These are phyloP conservation scores for Aureobasidium sp. DNA, from an alignment of 2,329 filamentous ascomycete species.

Conservation along the genomic window DNA sequence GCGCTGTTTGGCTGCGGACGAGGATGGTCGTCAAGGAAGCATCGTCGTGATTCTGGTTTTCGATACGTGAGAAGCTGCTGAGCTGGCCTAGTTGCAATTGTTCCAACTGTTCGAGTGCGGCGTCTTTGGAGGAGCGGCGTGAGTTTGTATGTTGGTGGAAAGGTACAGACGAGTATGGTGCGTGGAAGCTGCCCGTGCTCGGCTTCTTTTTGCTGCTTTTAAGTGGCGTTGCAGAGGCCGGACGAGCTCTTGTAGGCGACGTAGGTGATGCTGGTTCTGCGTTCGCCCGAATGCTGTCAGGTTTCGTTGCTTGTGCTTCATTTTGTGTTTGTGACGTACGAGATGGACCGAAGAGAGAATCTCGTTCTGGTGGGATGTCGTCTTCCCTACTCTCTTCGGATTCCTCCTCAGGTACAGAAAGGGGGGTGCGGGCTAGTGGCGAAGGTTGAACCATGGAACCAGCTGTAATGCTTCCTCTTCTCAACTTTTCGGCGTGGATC, in stretches of 20 bases:
- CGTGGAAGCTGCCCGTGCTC: slow-evolving; percentile 4
- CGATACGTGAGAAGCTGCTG: slow-evolving; percentile 21
- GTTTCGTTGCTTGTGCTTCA: neutral
- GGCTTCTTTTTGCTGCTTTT: slow-evolving; percentile 6
- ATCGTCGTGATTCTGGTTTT: slow-evolving; percentile 26
- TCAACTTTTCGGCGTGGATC: slow-evolving; percentile 55
- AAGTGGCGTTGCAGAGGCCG: neutral
- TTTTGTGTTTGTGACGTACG: slow-evolving; percentile 1
- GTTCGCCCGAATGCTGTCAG: neutral
- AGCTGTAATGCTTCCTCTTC: slow-evolving; percentile 24
- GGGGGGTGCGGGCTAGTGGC: slow-evolving; percentile 17
- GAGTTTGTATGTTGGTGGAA: slow-evolving; percentile 20
- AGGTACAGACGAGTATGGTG: slow-evolving; percentile 1
- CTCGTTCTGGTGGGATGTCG: slow-evolving; percentile 20
- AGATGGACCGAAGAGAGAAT: slow-evolving; percentile 7
- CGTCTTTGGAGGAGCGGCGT: slow-evolving; percentile 28
- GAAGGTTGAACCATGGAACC: slow-evolving; percentile 2
- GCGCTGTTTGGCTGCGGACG: slow-evolving; percentile 14
- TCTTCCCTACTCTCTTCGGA: slow-evolving; percentile 21
- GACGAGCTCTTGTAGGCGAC: neutral
- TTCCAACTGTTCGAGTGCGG: slow-evolving; percentile 26
- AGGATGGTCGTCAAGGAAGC: slow-evolving; percentile 18
- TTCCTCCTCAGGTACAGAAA: slow-evolving; percentile 22
- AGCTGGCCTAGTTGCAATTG: slow-evolving; percentile 16
- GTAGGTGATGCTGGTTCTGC: slow-evolving; percentile 4